Base-by-base conservation (phyloP, 805 yeast genomes). In the Candida chauliodis region DNA sequence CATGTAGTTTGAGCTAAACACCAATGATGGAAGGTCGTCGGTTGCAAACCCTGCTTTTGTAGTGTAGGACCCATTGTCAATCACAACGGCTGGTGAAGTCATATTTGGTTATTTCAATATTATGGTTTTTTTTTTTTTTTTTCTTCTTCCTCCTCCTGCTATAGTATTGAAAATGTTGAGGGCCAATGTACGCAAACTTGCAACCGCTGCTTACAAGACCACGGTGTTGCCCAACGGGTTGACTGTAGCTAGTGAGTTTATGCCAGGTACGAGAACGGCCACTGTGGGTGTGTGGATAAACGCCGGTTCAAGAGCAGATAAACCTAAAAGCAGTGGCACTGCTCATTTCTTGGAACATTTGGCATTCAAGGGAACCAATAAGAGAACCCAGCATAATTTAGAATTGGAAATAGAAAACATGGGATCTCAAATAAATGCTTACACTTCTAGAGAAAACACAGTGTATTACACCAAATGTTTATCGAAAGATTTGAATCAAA, bases 251-350 rank as follows among this genome's bases (percentile, higher is more conserved):
- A 76, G 95, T 32, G 98, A 93, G 58, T 55, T 73, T 30, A 78
- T 85, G 57, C 98, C 98, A 8, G 81, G 84, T 45, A 81, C 95
- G 6, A 75, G 83, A 50, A 89, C 97, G 30, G 98, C 99, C 44
- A 93, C 99, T 2, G 96, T 93, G 10, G 99, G 98, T 2, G 91
- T 93, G 39, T 95, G 96, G 91, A 89, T 93, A 45, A 96, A 93
- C 63, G 96, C 99, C 28, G 99, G 99, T 2, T 90, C 97, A 3
- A 75, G 99, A 45, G 98, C 98, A 3, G 99, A 93, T 63, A 83
- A 79, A 52, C 79, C 85, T 53, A 74, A 74, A 55, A 89, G 89
- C 51, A 72, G 79, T 37, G 99, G 99, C 34, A 90, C 98, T 6
- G 99, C 99, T 0, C 99, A 93, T 65, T 93, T 93, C 58, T 67